Percentiles rank a stretch among this genome's conserved stretches.
Conservation (phyloP, 768 basidiomycete species). For the Suillus lakei region DNA sequence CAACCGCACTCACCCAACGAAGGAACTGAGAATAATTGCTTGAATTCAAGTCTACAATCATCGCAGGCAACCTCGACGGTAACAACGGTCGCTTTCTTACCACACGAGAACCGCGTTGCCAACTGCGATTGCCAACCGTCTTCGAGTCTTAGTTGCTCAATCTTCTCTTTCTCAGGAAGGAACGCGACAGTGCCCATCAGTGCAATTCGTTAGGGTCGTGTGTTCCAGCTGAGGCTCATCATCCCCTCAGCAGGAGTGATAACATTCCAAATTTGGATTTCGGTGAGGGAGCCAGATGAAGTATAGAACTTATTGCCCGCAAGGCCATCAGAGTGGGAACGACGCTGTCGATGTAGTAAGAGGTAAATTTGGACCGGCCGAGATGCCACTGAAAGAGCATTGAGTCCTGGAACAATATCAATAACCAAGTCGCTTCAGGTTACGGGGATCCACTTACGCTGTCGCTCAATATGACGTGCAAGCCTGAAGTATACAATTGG, state of each 20-base stretch:
- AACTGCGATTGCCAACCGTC: conserved; percentile 15
- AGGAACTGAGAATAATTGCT: conserved; percentile 24
- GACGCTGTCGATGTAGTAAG: conserved; percentile 21
- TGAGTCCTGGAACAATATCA: conserved; percentile 20
- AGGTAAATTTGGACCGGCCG: conserved; percentile 15
- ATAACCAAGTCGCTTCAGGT: neutral
- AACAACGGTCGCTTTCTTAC: conserved; percentile 11
- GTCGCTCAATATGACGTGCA: conserved; percentile 4
- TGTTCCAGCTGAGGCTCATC: conserved; percentile 21
- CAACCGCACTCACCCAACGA: conserved; percentile 19
- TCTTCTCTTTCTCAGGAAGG: conserved; percentile 6
- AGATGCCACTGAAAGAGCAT: conserved; percentile 28
- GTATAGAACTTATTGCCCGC: conserved; percentile 20
- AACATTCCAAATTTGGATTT: conserved; percentile 26
- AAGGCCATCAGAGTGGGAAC: conserved; percentile 18
- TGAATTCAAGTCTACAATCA: conserved; percentile 19
- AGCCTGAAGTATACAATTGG: conserved; percentile 6
- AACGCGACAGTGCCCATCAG: conserved; percentile 22
- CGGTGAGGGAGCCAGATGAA: conserved; percentile 17
- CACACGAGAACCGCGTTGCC: conserved; percentile 17
- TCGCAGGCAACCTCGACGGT: conserved; percentile 20
- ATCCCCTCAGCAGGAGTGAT: conserved; percentile 11
- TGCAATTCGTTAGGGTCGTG: conserved; percentile 18
- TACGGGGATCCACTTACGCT: neutral
- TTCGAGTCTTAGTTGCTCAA: conserved; percentile 9